Evolutionary conservation across 768 basidiomycete genomes (phyloP).

Genomic region (Boletus pseudopeckii): DNA sequence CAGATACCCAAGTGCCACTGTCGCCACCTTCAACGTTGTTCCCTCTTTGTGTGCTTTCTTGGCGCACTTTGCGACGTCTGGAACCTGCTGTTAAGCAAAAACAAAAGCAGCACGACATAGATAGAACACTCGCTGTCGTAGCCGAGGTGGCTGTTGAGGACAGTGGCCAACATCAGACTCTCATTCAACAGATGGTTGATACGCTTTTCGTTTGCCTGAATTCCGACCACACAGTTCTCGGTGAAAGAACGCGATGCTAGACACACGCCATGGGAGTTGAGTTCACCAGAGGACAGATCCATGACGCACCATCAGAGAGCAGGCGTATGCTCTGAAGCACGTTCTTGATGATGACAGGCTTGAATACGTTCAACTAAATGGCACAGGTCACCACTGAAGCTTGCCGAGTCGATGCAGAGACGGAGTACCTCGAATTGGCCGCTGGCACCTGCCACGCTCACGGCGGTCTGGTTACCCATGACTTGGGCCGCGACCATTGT

Average conservation of each 20-base stretch:
- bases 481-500: slow-evolving; percentile 99
- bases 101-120: neutral
- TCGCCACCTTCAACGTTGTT: slow-evolving; percentile 92
- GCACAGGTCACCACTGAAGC: slow-evolving; percentile 7
- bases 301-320: slow-evolving; percentile 75
- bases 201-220: slow-evolving; percentile 93
- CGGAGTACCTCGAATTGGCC: slow-evolving; percentile 90
- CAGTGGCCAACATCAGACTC: slow-evolving; percentile 96
- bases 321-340: slow-evolving; percentile 94
- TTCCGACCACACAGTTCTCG: slow-evolving; percentile 94
- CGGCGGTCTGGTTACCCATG: slow-evolving; percentile 93
- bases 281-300: neutral
- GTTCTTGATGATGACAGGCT: slow-evolving; percentile 98
- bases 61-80: slow-evolving; percentile 96
- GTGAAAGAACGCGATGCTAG: slow-evolving; percentile 89
- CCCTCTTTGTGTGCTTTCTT: slow-evolving; percentile 99
- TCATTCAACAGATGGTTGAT: slow-evolving; percentile 88
- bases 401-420: neutral
- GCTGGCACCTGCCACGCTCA: slow-evolving; percentile 88
- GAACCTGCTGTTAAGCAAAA: slow-evolving; percentile 8
- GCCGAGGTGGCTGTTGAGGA: slow-evolving; percentile 92
- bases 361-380: slow-evolving; percentile 93
- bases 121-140: slow-evolving; percentile 82
- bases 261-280: slow-evolving; percentile 8
- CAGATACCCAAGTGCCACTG: slow-evolving; percentile 81